Base-by-base conservation (phyloP, 2,329 filamentous ascomycete genomes). In the Tolypocladium album region DNA sequence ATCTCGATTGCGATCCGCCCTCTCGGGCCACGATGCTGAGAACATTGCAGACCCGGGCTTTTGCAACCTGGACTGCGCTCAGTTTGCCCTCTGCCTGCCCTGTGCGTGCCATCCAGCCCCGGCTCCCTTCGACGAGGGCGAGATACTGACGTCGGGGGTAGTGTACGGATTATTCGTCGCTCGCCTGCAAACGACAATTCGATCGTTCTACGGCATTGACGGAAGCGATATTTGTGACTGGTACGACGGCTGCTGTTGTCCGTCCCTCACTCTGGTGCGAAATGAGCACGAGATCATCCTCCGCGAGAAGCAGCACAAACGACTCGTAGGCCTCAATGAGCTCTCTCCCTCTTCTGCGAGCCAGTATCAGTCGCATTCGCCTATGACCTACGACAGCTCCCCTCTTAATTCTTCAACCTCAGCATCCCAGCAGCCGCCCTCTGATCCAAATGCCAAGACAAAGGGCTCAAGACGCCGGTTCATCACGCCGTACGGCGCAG, bases 221-320 rank as follows among this genome's bases (percentile, higher is more conserved):
- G 71, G 72, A 31, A 58, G 52, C 9, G 52, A 60, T 0, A 39
- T 31, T 13, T 40, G 47, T 4, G 73, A 75, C 58, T 69, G 42
- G 17, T 17, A 15, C 2, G 64, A 65, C 27, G 65, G 67, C 22
- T 74, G 68, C 55, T 70, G 59, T 55, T 69, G 66, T 50, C 72
- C 73, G 5, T 65, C 60, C 47, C 15, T 58, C 1, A 67, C 70
- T 17, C 62, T 75, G 31, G 59, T 66, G 5, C 65, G 67, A 4
- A 68, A 65, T 38, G 70, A 75, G 43, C 62, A 69, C 13, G 73
- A 75, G 60, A 72, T 75, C 38, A 56, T 67, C 0, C 36, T 67
- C 27, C 70, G 73, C 36, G 67, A 74, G 55, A 65, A 57, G 43
- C 59, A 62, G 20, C 59, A 62, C 40, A 59, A 45, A 11, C 58